Percentiles rank a stretch among this genome's conserved stretches.
Evolutionary conservation across 345 rosid species (phyloP).

Genomic region (Citrus cavaleriei): DNA sequence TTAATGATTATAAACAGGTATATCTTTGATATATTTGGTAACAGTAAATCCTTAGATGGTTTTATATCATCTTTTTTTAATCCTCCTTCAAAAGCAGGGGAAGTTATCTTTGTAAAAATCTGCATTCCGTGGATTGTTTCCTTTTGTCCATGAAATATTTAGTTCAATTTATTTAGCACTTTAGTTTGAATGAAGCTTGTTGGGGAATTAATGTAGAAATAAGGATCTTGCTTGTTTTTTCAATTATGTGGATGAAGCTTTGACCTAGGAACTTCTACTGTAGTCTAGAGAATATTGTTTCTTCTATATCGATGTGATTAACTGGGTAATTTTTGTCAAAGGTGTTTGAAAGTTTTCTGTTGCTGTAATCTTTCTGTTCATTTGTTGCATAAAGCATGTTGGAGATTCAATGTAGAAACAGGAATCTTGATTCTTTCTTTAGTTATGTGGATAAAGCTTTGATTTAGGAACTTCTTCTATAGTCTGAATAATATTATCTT

Average conservation of each 20-base stretch:
- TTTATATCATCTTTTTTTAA: not conserved
- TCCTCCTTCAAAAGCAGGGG: not conserved
- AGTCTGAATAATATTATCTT: not conserved
- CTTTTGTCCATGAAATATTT: not conserved
- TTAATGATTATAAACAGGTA: slow-evolving; percentile 98
- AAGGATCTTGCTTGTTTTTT: not conserved
- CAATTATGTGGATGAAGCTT: not conserved
- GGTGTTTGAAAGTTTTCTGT: not conserved
- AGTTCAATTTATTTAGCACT: not conserved
- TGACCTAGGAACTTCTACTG: not conserved
- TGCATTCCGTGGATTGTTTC: not conserved
- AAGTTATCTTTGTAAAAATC: not conserved
- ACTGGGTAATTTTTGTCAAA: not conserved
- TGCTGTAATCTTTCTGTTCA: not conserved
- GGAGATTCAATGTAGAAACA: not conserved
- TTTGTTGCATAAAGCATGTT: not conserved
- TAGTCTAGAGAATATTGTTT: not conserved
- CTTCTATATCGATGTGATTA: not conserved
- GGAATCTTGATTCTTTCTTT: not conserved
- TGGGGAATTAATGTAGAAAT: not conserved
- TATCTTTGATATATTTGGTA: not conserved
- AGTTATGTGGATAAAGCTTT: not conserved
- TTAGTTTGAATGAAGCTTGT: not conserved
- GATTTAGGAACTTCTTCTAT: too few species aligned
- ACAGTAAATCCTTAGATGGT: not conserved